Percentiles rank a stretch among this genome's conserved stretches.
phyloP scores from a whole-genome alignment of 441 rosid species.

The Jatropha podagrica region DNA sequence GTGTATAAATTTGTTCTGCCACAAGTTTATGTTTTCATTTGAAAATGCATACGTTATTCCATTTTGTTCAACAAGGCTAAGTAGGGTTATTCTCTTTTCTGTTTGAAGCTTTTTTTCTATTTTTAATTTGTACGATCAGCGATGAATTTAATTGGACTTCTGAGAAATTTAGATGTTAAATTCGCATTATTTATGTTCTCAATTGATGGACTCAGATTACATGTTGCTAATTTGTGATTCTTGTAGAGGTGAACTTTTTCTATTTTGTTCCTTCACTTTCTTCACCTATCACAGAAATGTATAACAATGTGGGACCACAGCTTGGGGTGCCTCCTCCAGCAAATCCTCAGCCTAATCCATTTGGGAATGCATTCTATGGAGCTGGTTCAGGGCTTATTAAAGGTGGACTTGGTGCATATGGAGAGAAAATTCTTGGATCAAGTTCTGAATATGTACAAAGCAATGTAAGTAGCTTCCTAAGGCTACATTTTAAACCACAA shows the following conservation, averaged over 20 bases:
- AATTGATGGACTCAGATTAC: neutral
- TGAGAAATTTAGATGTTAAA: neutral
- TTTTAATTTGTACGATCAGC: neutral
- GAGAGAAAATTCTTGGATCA: slow-evolving; percentile 83
- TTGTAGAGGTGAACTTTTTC: neutral
- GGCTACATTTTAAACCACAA: neutral
- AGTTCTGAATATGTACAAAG: slow-evolving; percentile 96
- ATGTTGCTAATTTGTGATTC: neutral
- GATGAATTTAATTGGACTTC: neutral
- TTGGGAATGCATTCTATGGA: slow-evolving; percentile 85
- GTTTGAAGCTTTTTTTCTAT: neutral
- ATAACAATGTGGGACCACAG: slow-evolving; percentile 61
- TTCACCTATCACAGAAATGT: slow-evolving; percentile 54
- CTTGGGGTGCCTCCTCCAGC: slow-evolving; percentile 64
- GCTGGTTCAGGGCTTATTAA: slow-evolving; percentile 92
- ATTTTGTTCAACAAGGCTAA: neutral
- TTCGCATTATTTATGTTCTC: neutral
- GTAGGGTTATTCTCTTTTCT: neutral
- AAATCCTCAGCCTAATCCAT: slow-evolving; percentile 72
- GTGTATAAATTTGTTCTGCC: neutral
- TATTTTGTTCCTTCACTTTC: slow-evolving; percentile 1
- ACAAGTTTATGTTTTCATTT: neutral
- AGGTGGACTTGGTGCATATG: slow-evolving; percentile 90
- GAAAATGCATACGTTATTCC: neutral
- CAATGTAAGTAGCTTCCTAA: slow-evolving; percentile 57